Evolutionary conservation across 352 stramenopile species (phyloP), one percentile per base, ranked within the genome.

Genomic region (Phytophthora ramorum): DNA sequence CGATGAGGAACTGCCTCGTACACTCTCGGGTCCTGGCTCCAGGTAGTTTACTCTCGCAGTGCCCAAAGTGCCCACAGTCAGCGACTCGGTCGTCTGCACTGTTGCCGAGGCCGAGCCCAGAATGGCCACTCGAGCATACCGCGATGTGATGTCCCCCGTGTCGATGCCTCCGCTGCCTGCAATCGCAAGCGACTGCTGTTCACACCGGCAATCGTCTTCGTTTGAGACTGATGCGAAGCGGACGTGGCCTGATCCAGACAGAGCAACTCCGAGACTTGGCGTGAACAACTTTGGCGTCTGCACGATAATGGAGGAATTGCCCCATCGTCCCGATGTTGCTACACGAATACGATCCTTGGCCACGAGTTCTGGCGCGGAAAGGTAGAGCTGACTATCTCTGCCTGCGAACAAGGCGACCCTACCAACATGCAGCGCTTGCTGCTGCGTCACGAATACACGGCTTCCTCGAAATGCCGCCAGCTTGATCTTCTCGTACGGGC

Each of bases 121-220:
- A 45, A 72, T 62, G n/a, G 28, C 58, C 7, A 68, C 58, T 1
- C 51, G 50, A 24, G 50, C 51, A 30, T 46, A 44, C 43, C 26
- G 38, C n/a, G 64, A 68, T 16, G 50, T 19, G 10, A 72, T 44
- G 28, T 72, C 58, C 0, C 58, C 58, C 6, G 64, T 69, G 22
- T 72, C 64, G n/a, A 72, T 63, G 8, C 26, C 30, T 20, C 58
- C 64, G 10, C 52, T 72, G 10, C 58, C 64, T 47, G 46, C 58
- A 26, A 72, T 64, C 10, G 20, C 51, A 9, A 72, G 58, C n/a
- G 45, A 50, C 46, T 72, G 64, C 4, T 37, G 48, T 24, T 68
- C 64, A 41, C 64, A 72, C 12, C 13, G 40, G 52, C 50, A 50
- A 6, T 59, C 40, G 1, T 26, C 44, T 52, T 72, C 58, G 7